Percentiles rank a stretch among this genome's conserved stretches.
Conservation (phyloP, 257 asterid genomes). For the Salvia miltiorrhiza region DNA sequence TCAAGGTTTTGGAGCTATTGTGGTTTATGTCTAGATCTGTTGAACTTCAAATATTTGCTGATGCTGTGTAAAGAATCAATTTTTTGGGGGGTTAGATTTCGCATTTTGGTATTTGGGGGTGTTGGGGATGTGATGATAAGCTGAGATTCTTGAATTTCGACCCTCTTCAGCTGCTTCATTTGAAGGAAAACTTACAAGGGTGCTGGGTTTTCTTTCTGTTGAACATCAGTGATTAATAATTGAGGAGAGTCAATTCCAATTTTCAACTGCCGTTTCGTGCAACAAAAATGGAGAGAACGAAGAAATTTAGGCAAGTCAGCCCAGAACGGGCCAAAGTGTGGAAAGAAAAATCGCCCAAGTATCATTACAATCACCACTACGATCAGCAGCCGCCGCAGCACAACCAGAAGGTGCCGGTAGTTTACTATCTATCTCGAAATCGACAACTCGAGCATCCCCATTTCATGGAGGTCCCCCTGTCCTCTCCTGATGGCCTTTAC, state of each 20-base stretch:
- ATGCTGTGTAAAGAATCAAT: not conserved
- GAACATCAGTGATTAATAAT: not conserved
- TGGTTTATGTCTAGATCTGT: constrained; percentile 26
- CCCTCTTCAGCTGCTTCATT: not conserved
- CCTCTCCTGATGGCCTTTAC: constrained; percentile 81
- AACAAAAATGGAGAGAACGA: constrained; percentile 54
- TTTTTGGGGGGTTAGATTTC: too few relatives aligned
- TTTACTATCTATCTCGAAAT: constrained; percentile 81
- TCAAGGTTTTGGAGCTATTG: constrained; percentile 8
- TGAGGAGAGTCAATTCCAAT: constrained; percentile 12
- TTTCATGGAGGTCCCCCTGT: constrained; percentile 87
- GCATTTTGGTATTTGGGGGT: not conserved
- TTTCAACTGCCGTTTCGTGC: constrained; percentile 1
- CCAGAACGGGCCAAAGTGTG: constrained; percentile 93
- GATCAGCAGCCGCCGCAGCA: constrained; percentile 32
- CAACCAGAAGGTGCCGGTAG: constrained; percentile 57
- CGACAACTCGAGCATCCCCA: constrained; percentile 96
- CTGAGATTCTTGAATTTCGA: not conserved
- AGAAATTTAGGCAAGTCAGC: constrained; percentile 62
- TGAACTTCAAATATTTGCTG: not conserved
- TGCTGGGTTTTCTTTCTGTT: not conserved
- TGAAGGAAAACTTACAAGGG: not conserved
- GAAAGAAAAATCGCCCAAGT: constrained; percentile 88
- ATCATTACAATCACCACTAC: constrained; percentile 43
- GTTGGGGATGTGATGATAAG: constrained; percentile 1